phyloP scores from a whole-genome alignment of 148 eudicot species.

The Dysphania ambrosioides region DNA sequence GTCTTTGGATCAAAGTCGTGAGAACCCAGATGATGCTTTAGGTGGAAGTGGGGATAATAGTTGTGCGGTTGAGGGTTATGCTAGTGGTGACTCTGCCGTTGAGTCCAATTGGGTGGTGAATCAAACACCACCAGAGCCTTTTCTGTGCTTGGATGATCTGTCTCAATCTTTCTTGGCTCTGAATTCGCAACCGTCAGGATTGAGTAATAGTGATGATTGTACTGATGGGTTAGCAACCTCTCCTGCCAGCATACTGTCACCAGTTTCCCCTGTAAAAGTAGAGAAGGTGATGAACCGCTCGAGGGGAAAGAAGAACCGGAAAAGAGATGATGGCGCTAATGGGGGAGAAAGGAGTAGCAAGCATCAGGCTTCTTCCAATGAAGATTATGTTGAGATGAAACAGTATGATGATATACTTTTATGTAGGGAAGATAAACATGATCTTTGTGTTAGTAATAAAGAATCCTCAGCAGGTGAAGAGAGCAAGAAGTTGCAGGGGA shows the following conservation, averaged over 20 bases:
- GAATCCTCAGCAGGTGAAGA: too few species aligned
- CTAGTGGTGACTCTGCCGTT: not conserved
- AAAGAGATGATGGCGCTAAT: conserved; percentile 37
- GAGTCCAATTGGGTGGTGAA: conserved; percentile 20
- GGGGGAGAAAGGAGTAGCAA: conserved; percentile 44
- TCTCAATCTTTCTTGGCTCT: conserved; percentile 16
- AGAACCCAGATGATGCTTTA: conserved; percentile 19
- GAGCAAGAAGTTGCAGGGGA: too few species aligned
- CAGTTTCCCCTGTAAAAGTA: conserved; percentile 1
- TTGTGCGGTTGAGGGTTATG: conserved; percentile 18
- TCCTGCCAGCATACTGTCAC: conserved; percentile 26
- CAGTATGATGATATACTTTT: conserved; percentile 49
- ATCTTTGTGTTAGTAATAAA: too few species aligned
- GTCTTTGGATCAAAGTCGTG: conserved; percentile 1
- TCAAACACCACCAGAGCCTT: conserved; percentile 10
- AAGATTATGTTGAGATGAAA: conserved; percentile 38
- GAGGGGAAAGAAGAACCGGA: conserved; percentile 45
- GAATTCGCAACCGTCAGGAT: conserved; percentile 21
- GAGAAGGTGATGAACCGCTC: conserved; percentile 21
- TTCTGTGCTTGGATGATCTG: conserved; percentile 11
- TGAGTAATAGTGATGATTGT: conserved; percentile 22
- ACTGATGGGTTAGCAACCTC: conserved; percentile 23
- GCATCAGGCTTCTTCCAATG: conserved; percentile 41
- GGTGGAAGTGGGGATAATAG: conserved; percentile 11
- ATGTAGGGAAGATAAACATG: conserved; percentile 30